Evolutionary conservation across 2,329 filamentous ascomycete species (phyloP), one percentile per base, ranked within the genome.

Genomic region (Neobulgaria alba): DNA sequence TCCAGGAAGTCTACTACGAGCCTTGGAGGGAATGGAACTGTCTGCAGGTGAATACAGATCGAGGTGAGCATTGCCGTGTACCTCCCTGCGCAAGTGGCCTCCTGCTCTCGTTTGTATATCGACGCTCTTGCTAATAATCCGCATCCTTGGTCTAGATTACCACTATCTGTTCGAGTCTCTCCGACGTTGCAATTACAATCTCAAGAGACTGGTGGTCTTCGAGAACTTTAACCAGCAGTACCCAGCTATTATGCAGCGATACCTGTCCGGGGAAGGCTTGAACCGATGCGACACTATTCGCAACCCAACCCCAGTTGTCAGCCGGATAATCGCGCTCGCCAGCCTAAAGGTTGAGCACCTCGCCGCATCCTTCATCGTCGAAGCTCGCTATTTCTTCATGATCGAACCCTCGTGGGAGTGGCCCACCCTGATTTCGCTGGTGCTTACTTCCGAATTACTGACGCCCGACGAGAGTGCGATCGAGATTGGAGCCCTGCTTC

Each of bases 1-100:
- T 67, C 37, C 53, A 58, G 47, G 59, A 66, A 46, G 46, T 66
- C 47, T 55, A 56, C 38, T 64, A 62, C 48, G 61, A 65, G 47
- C 63, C 61, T 38, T 65, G 63, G 61, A 61, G 57, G 46, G 58
- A 63, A 47, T 61, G 49, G 51, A 1, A 14, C 15, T 8, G 2
- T 7, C 41, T 51, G 7, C 36, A 59, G 39, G 4, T 0, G 18
- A 38, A 38, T 2, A 59, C 57, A 5, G 61, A 63, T 50, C 12
- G 45, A 52, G 15, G 59, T 51, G 47, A 59, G 55, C 61, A 49
- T 39, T 45, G 21, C 36, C 36, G 45, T 42, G 39, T 46, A 33
- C 34, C 43, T 14, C 49, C 29, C 35, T 33, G 32, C 47, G 51
- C 42, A 43, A 29, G 42, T 38, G 10, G 44, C 33, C 43, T 42